Conservation (phyloP, 2,329 filamentous ascomycete genomes). For the Stagonosporopsis cucurbitacearum region DNA sequence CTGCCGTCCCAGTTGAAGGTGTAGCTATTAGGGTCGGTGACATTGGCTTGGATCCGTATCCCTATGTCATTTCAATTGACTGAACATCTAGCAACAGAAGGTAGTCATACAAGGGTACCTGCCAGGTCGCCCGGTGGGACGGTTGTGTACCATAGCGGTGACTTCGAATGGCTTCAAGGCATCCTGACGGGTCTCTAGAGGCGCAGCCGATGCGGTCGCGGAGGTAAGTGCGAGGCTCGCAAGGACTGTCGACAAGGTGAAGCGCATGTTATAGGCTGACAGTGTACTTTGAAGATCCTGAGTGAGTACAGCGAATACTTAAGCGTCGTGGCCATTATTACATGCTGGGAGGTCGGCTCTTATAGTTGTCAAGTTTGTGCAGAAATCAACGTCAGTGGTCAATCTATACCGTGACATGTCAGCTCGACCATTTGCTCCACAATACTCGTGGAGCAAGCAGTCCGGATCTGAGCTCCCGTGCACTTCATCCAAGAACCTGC, state of each 20-base stretch:
- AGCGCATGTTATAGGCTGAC: conserved; percentile 15
- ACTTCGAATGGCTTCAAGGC: conserved; percentile 32
- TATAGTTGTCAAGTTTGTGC: neutral
- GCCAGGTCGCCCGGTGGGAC: neutral
- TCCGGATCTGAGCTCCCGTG: neutral
- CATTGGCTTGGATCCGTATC: conserved; percentile 27
- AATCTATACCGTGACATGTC: neutral
- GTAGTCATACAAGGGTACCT: neutral
- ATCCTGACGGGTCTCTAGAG: conserved; percentile 20
- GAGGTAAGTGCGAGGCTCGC: conserved; percentile 20
- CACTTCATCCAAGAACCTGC: neutral
- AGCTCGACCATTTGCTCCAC: neutral
- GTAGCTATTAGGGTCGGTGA: conserved; percentile 39
- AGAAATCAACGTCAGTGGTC: neutral
- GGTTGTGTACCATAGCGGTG: conserved; percentile 9
- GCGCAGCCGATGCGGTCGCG: conserved; percentile 12
- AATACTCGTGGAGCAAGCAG: neutral
- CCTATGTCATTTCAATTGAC: conserved; percentile 14
- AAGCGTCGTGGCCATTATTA: neutral
- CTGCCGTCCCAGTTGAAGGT: conserved; percentile 17
- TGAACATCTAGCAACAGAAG: no score
- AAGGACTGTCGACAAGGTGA: conserved; percentile 16
- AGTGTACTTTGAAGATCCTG: neutral
- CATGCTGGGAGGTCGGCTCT: neutral
- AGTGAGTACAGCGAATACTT: no score